phyloP scores from a whole-genome alignment of 1,284 basidiomycete species.

The Cutaneotrichosporon mucoides region DNA sequence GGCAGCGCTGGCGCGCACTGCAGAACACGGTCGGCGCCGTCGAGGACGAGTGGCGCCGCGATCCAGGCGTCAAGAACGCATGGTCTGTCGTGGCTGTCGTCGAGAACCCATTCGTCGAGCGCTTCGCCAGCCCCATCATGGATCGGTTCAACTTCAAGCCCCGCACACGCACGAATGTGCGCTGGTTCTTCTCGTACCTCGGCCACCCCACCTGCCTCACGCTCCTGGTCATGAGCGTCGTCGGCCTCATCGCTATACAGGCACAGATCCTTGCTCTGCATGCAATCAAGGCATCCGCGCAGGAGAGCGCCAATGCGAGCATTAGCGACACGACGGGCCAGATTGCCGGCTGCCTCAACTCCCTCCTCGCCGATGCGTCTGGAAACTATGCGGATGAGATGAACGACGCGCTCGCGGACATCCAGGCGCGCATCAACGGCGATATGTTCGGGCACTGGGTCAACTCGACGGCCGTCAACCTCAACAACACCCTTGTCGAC shows the following conservation, averaged over 20 bases:
- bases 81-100: slow-evolving; percentile 45
- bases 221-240: slow-evolving; percentile 80
- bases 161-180: slow-evolving; percentile 35
- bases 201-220: slow-evolving; percentile 84
- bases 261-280: slow-evolving; percentile 73
- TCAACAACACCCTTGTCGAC: slow-evolving; percentile 61
- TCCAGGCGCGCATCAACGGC: slow-evolving; percentile 74
- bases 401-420: slow-evolving; percentile 64
- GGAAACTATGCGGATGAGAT: slow-evolving; percentile 67
- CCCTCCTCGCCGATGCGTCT: slow-evolving; percentile 73
- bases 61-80: slow-evolving; percentile 18
- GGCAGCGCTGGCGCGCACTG: slow-evolving; percentile 42
- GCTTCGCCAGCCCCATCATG: slow-evolving; percentile 29
- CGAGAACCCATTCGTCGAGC: slow-evolving; percentile 45
- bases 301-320: slow-evolving; percentile 58
- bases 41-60: slow-evolving; percentile 31
- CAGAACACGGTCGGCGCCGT: slow-evolving; percentile 36
- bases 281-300: slow-evolving; percentile 64
- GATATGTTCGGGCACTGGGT: slow-evolving; percentile 85
- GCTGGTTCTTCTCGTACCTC: slow-evolving; percentile 67
- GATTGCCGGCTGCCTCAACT: slow-evolving; percentile 73
- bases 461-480: slow-evolving; percentile 78
- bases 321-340: slow-evolving; percentile 61
- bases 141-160: slow-evolving; percentile 18
- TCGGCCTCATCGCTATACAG: slow-evolving; percentile 83